Percentiles rank a stretch among this genome's conserved stretches.
phyloP scores from a whole-genome alignment of 768 basidiomycete species.

The Trametes cingulata region DNA sequence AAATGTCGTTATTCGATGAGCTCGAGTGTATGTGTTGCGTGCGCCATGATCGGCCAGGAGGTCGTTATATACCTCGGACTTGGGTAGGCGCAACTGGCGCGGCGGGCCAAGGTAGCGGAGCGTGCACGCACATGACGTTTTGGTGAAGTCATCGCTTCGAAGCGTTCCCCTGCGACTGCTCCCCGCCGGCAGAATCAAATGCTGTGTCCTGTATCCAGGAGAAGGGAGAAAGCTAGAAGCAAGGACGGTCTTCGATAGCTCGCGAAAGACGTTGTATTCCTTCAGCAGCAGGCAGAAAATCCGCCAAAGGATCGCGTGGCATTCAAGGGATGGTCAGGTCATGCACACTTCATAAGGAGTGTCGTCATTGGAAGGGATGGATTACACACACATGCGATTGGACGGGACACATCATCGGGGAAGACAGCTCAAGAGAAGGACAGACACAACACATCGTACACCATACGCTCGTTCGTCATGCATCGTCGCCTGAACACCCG shows the following conservation, averaged over 20 bases:
- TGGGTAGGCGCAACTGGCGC: no score
- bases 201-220: neutral
- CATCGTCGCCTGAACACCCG: conserved; percentile 18
- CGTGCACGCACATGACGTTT: neutral
- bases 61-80: neutral
- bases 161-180: neutral
- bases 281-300: no score
- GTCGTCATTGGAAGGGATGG: conserved; percentile 17
- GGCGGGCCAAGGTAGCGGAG: no score
- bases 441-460: conserved; percentile 26
- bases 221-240: neutral
- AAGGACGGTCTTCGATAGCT: no score
- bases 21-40: neutral
- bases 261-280: no score
- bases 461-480: conserved; percentile 20
- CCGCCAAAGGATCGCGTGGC: no score
- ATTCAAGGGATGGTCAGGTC: no score
- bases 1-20: neutral
- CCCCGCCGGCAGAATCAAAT: neutral
- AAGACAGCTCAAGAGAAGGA: conserved; percentile 17
- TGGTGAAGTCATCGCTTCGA: neutral
- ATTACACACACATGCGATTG: conserved; percentile 22
- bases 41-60: neutral
- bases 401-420: conserved; percentile 9
- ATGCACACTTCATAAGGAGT: no score